phyloP scores from a whole-genome alignment of 495 filamentous ascomycete species.

The Tuber brumale region DNA sequence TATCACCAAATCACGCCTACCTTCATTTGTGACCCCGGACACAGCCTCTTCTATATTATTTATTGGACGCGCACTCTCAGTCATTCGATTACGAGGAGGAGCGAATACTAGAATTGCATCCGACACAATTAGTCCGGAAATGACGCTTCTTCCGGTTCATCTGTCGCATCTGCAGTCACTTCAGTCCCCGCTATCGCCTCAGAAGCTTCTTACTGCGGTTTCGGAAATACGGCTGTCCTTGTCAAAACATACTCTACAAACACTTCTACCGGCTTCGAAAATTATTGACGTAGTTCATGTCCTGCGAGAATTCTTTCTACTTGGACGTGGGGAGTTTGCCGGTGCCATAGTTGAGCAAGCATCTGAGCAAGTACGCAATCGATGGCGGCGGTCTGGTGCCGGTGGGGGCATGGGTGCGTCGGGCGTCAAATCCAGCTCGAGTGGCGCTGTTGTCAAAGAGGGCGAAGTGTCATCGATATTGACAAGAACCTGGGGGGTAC shows the following conservation, averaged over 20 bases:
- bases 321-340: conserved; percentile 85
- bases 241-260: conserved; percentile 71
- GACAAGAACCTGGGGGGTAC: conserved; percentile 64
- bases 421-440: conserved; percentile 42
- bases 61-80: conserved; percentile 80
- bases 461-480: conserved; percentile 73
- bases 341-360: conserved; percentile 77
- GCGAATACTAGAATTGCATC: conserved; percentile 40
- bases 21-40: conserved; percentile 65
- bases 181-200: conserved; percentile 63
- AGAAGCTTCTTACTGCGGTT: conserved; percentile 62
- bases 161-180: conserved; percentile 64
- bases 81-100: conserved; percentile 56
- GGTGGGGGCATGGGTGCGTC: conserved; percentile 39
- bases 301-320: conserved; percentile 77
- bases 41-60: conserved; percentile 82
- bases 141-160: conserved; percentile 64
- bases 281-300: conserved; percentile 71
- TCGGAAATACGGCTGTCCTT: conserved; percentile 70
- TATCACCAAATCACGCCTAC: conserved; percentile 55
- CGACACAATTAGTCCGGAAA: conserved; percentile 50
- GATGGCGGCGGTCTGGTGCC: conserved; percentile 52
- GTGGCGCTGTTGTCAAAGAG: conserved; percentile 68
- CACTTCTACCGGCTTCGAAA: conserved; percentile 65
- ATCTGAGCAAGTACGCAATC: conserved; percentile 60